Base-by-base conservation (phyloP, 257 asterid genomes). In the Fraxinus cuspidata region DNA sequence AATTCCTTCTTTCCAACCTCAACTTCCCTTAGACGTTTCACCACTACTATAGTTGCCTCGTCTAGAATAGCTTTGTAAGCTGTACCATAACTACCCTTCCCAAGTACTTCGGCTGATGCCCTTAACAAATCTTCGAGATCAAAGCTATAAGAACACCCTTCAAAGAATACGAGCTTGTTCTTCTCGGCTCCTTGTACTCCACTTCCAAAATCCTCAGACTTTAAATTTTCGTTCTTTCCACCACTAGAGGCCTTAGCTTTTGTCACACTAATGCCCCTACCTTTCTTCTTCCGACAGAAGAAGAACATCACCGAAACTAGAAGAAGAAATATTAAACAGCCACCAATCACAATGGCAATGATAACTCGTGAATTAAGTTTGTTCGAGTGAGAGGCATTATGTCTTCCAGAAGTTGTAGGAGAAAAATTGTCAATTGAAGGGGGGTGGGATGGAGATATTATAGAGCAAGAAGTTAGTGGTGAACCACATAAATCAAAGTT, bases 21-120 rank as follows among this genome's bases (percentile, higher is more conserved):
- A 0, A 86, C 92, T 76, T 96, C 98, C 75, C 86, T 92, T 49
- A 96, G 83, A 21, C 99, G 83, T 79, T 96, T 96, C 75, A 96
- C 98, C 13, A 92, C 98, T 31, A 92, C 94, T 12, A 88, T 86
- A 1, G 92, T 90, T 10, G 89, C 78, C 76, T 96, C 99, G 63
- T 96, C 99, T 77, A 96, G 80, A 7, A 85, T 82, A 3, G 97
- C 99, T 80, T 93, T 96, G 72, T 96, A 96, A 2, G 99, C 89
- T 3, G 99, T 93, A 21, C 99, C 99, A 35, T 85, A 88, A 34
- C 88, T 92, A 25, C 99, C 99, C 74, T 93, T 96, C 1, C 99
- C 99, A 27, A 96, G 97, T 79, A 96, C 97, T 75, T 96, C 98
- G 1, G 99, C 99, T 5, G 99, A 96, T 9, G 99, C 97, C 74